Evolutionary conservation across 768 basidiomycete genomes (phyloP).

Genomic region (Chlorophyllum brunneum): DNA sequence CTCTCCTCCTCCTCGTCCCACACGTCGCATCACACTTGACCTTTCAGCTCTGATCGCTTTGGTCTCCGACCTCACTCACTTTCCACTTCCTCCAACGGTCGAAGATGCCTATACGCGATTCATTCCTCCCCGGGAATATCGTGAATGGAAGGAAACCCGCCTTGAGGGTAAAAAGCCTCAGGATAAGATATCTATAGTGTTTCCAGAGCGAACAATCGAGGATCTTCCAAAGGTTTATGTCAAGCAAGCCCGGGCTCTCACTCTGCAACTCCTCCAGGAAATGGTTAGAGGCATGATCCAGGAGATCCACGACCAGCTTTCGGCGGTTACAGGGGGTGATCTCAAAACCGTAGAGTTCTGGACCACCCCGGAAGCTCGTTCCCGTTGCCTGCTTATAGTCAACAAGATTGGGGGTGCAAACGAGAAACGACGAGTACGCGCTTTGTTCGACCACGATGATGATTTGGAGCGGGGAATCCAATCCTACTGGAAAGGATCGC

Average conservation of each 20-base stretch:
- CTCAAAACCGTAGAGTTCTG: slow-evolving; percentile 55
- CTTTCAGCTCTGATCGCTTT: slow-evolving; percentile 83
- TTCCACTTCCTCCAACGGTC: slow-evolving; percentile 50
- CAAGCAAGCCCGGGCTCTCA: slow-evolving; percentile 67
- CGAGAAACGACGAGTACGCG: slow-evolving; percentile 62
- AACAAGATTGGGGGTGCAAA: slow-evolving; percentile 71
- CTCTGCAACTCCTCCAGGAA: slow-evolving; percentile 72
- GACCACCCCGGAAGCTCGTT: slow-evolving; percentile 75
- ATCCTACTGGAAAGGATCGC: slow-evolving; percentile 60
- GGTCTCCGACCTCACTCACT: slow-evolving; percentile 78
- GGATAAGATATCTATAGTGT: slow-evolving; percentile 7
- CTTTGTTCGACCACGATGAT: slow-evolving; percentile 44
- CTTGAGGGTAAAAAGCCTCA: slow-evolving; percentile 12
- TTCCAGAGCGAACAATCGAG: slow-evolving; percentile 24
- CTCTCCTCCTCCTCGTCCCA: slow-evolving; percentile 34
- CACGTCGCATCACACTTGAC: slow-evolving; percentile 70
- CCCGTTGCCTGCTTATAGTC: slow-evolving; percentile 72
- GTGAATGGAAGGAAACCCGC: slow-evolving; percentile 54
- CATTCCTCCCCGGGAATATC: slow-evolving; percentile 51
- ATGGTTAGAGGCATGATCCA: slow-evolving; percentile 59
- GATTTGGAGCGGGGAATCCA: slow-evolving; percentile 4
- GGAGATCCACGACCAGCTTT: slow-evolving; percentile 53
- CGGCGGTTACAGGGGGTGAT: slow-evolving; percentile 8
- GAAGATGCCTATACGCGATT: slow-evolving; percentile 65
- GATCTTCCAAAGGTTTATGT: slow-evolving; percentile 34